Conservation (phyloP, 352 stramenopile genomes). For the Phytopythium chamaehyphon region DNA sequence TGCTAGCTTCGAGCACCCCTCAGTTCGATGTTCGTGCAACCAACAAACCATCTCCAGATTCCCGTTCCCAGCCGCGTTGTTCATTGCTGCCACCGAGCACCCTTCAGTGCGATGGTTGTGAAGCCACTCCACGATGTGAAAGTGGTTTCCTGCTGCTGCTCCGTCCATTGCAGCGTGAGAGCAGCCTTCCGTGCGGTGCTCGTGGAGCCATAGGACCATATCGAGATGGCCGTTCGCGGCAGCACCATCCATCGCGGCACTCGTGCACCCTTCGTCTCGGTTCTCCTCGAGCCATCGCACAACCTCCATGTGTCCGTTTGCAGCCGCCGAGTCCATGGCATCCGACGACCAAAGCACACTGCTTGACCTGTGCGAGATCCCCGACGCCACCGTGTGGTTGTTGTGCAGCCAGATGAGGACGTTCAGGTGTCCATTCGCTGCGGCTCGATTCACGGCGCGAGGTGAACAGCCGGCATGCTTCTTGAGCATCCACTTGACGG, state of each 20-base stretch:
- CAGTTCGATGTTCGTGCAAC: background rate
- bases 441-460: conserved; percentile 15
- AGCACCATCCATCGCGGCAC: background rate
- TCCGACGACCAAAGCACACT: conserved; percentile 8
- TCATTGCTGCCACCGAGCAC: conserved; percentile 22
- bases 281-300: conserved; percentile 8
- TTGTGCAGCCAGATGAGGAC: conserved; percentile 24
- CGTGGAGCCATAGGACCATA: background rate
- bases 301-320: conserved; percentile 26
- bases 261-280: conserved; percentile 5
- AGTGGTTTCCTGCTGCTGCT: conserved; percentile 13
- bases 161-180: conserved; percentile 22
- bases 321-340: conserved; percentile 36
- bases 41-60: conserved; percentile 1
- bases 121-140: conserved; percentile 29
- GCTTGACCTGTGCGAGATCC: conserved; percentile 9
- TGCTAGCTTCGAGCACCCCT: conserved; percentile 5
- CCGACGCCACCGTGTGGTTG: background rate
- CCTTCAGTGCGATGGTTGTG: conserved; percentile 25
- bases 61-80: conserved; percentile 15
- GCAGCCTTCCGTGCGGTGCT: conserved; percentile 9
- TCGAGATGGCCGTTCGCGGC: background rate
- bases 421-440: conserved; percentile 16
- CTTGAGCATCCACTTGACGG: conserved; percentile 26
- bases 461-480: conserved; percentile 11